A percentile compares a stretch with the other conserved stretches of the same genome.
These are phyloP conservation scores for Geotrichum aggregatum DNA, from an alignment of 1,139 yeast species.

Conservation along the genomic window DNA sequence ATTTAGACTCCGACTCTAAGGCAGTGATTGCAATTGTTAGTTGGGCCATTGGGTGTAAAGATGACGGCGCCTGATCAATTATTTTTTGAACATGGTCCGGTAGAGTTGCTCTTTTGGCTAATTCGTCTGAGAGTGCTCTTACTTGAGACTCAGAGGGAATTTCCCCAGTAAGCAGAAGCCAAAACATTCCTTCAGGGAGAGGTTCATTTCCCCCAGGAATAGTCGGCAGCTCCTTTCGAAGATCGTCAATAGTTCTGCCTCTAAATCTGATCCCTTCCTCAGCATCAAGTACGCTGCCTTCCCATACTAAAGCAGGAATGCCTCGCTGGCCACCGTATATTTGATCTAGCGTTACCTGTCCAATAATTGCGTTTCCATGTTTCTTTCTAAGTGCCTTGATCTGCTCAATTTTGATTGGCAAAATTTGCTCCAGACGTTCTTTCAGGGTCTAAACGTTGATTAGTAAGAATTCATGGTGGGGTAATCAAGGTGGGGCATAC, in stretches of 20 bases:
- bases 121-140: constrained; percentile 49
- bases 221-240: constrained; percentile 87
- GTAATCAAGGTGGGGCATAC: neutral
- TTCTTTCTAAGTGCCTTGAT: constrained; percentile 85
- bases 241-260: constrained; percentile 95
- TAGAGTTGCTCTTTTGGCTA: constrained; percentile 54
- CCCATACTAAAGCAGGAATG: constrained; percentile 96
- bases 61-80: constrained; percentile 52
- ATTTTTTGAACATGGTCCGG: constrained; percentile 53
- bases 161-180: constrained; percentile 61
- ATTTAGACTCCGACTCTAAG: constrained; percentile 61
- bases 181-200: constrained; percentile 60
- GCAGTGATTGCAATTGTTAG: constrained; percentile 63
- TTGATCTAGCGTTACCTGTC: constrained; percentile 90
- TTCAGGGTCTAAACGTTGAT: constrained; percentile 56
- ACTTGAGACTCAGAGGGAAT: constrained; percentile 56
- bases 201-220: constrained; percentile 75
- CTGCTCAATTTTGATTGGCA: constrained; percentile 89
- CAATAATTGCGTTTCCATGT: constrained; percentile 83
- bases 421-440: constrained; percentile 86
- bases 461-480: neutral
- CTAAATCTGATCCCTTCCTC: constrained; percentile 98
- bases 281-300: constrained; percentile 97
- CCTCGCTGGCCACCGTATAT: constrained; percentile 99
- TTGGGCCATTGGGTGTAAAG: constrained; percentile 69